Conservation (phyloP, 1,284 basidiomycete species). For the Coniferiporia weirii region DNA sequence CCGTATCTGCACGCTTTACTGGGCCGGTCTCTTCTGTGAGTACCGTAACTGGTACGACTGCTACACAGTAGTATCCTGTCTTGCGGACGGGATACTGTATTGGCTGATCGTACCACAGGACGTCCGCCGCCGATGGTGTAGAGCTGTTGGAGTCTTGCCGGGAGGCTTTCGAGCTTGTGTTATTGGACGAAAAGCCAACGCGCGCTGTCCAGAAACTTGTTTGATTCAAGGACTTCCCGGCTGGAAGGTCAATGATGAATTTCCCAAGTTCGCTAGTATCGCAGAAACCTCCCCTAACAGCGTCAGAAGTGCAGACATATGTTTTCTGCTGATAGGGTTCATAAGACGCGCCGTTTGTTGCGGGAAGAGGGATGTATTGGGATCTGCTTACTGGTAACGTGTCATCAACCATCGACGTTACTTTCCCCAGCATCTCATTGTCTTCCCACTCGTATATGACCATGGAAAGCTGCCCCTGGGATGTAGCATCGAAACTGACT, state of each 20-base stretch:
- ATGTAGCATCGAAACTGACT: conserved; percentile 82
- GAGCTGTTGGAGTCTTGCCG: conserved; percentile 26
- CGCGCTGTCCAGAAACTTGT: conserved; percentile 79
- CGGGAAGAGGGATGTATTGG: background rate
- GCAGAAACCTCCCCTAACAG: conserved; percentile 69
- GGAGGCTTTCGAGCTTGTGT: conserved; percentile 20
- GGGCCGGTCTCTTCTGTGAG: conserved; percentile 28
- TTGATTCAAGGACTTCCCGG: conserved; percentile 52
- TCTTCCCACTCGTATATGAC: conserved; percentile 96
- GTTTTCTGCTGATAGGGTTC: conserved; percentile 62
- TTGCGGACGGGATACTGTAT: conserved; percentile 80
- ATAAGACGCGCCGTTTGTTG: conserved; percentile 13
- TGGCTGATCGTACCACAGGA: conserved; percentile 51
- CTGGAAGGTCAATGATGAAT: conserved; percentile 78
- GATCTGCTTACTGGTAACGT: conserved; percentile 57
- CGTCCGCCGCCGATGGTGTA: conserved; percentile 29
- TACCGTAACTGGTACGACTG: conserved; percentile 81
- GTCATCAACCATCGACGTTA: conserved; percentile 52
- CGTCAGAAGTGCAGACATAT: conserved; percentile 83
- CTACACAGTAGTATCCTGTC: conserved; percentile 94
- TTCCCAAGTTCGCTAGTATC: conserved; percentile 63
- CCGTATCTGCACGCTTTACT: conserved; percentile 27
- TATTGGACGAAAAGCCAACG: conserved; percentile 43
- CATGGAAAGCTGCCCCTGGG: conserved; percentile 87
- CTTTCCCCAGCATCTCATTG: conserved; percentile 76